Base-by-base conservation (phyloP, 2,329 filamentous ascomycete genomes). In the Colletotrichum cuscutae region DNA sequence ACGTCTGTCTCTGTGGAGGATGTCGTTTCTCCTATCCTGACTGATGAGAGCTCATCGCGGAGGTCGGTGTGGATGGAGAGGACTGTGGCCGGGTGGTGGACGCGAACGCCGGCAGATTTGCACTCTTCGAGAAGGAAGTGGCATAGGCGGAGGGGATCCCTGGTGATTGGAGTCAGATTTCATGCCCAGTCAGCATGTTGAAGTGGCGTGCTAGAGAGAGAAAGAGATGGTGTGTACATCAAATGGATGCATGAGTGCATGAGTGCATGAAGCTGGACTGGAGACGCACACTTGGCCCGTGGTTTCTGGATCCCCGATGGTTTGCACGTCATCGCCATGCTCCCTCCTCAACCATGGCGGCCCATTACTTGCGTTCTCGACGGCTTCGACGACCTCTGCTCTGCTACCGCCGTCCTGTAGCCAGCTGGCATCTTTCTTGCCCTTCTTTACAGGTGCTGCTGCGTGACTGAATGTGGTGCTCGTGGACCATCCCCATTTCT, bases 61-160 rank as follows among this genome's bases (percentile, higher is more conserved):
- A 82, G 77, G 70, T 93, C 88, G 9, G 83, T 86, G 19, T 84
- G 79, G 6, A 93, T 78, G 0, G 85, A 86, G 0, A 88, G 82
- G 1, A 89, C 89, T 32, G 82, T 85, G 4, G 90, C 90, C 1
- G 92, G 92, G 49, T 94, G 86, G 77, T 94, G 89, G 11, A 95
- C 79, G 24, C 86, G 84, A 4, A 95, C 92, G 15, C 93, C 93
- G 24, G 87, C 84, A 26, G 84, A 81, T n/a, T 86, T 77, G 74
- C 89, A 91, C 74, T 87, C 81, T 15, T 86, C 79, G 13, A 94
- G 82, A 1, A 97, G 84, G 79, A 91, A 95, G 60, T 88, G 83
- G 73, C 90, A 95, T 19, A 96, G 84, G 57, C 85, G 84, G 12
- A 90, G 79, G 0, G 94, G 93, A 76, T 95, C 92, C 61, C 89